Conservation (phyloP, 2,329 filamentous ascomycete species). For the Penicillium hesseltinei region DNA sequence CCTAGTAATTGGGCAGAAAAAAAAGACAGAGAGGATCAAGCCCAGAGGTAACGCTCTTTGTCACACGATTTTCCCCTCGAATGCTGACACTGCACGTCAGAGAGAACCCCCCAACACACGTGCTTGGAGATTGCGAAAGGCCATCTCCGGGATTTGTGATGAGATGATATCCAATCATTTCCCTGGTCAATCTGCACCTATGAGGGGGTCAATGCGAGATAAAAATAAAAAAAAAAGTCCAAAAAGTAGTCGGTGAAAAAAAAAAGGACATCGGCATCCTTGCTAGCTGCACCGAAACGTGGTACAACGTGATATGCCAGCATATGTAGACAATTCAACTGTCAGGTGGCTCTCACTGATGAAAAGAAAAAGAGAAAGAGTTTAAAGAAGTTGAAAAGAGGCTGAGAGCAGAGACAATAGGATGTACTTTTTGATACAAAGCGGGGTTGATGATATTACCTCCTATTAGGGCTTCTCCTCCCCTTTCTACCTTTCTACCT, state of each 20-base stretch:
- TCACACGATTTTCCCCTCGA: conserved; percentile 11
- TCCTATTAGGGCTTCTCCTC: no score
- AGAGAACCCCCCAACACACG: conserved; percentile 10
- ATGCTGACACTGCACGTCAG: conserved; percentile 6
- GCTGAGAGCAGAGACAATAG: not conserved
- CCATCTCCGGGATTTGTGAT: not conserved
- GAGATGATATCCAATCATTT: not conserved
- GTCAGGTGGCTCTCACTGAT: not conserved
- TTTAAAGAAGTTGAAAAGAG: not conserved
- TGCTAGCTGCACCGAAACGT: conserved; percentile 25
- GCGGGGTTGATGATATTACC: conserved; percentile 1
- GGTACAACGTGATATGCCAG: conserved; percentile 25
- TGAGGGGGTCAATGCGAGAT: conserved; percentile 4
- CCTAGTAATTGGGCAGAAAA: conserved; percentile 32
- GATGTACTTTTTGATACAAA: not conserved
- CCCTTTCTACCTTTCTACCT: not conserved
- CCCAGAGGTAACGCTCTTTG: conserved; percentile 11
- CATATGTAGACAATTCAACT: not conserved
- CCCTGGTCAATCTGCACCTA: not conserved
- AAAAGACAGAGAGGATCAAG: conserved; percentile 6
- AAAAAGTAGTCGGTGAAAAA: conserved; percentile 9
- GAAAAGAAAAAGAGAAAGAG: not conserved
- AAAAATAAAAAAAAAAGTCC: not conserved
- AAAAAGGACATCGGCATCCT: conserved; percentile 13
- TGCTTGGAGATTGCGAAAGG: not conserved